A percentile compares a stretch with the other conserved stretches of the same genome.
phyloP scores from a whole-genome alignment of 805 yeast species.

The Pichia deserticola region DNA sequence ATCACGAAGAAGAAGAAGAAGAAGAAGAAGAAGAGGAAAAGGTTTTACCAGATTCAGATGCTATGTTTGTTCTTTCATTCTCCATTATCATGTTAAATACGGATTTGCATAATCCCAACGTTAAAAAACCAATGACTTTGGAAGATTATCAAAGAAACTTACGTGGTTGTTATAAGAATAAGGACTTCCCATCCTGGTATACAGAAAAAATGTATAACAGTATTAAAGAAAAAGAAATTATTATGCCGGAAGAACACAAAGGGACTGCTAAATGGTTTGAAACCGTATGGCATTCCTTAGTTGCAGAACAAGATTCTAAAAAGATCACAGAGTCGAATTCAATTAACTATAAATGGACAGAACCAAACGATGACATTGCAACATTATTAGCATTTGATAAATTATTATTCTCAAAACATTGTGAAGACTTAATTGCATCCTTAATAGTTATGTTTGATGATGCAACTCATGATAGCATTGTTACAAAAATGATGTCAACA shows the following conservation, averaged over 20 bases:
- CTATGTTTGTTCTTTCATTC: constrained; percentile 82
- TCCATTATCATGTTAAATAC: constrained; percentile 93
- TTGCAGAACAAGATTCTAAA: constrained; percentile 39
- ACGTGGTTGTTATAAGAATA: constrained; percentile 66
- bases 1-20: constrained; percentile 12
- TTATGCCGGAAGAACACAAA: constrained; percentile 97
- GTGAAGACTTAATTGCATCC: constrained; percentile 61
- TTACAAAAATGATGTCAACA: constrained; percentile 79
- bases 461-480: constrained; percentile 85
- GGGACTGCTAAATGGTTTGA: constrained; percentile 91
- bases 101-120: constrained; percentile 87
- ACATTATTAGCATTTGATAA: constrained; percentile 54
- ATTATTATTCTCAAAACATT: constrained; percentile 57
- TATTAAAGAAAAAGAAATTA: constrained; percentile 79
- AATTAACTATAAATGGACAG: constrained; percentile 6
- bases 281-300: constrained; percentile 69
- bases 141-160: constrained; percentile 76
- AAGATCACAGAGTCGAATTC: constrained; percentile 11
- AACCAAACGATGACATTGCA: constrained; percentile 13
- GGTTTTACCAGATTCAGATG: constrained; percentile 72
- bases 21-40: constrained; percentile 32
- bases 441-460: constrained; percentile 73
- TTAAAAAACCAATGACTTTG: constrained; percentile 83
- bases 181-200: constrained; percentile 83
- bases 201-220: constrained; percentile 72